Evolutionary conservation across 2,329 filamentous ascomycete species (phyloP), one percentile per base, ranked within the genome.

Genomic region (Cercospora canescens): DNA sequence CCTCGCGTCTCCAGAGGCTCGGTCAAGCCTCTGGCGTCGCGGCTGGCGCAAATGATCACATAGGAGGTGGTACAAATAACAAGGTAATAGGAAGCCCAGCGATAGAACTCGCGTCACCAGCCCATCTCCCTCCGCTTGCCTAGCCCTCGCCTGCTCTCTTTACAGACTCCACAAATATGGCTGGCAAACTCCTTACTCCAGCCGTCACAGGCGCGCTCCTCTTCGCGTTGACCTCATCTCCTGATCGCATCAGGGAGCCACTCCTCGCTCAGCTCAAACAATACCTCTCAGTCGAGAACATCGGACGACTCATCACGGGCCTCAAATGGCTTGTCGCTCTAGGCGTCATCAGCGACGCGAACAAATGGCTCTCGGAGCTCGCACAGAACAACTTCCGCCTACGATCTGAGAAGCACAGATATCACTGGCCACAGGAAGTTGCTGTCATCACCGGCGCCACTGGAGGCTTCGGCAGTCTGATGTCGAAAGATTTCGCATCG

Each of bases 331-430:
- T 76, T 24, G 71, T 76, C 32, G 74, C 65, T 3, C 63, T 73
- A 11, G 79, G 81, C 4, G 41, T 81, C 2, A 64, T 73, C 21
- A 59, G 65, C 9, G 67, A 69, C 30, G 62, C 72, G 18, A 75
- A 77, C 60, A 67, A 63, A 41, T 71, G 68, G 48, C 67, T 79
- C 28, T 75, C 73, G 26, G 69, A 70, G 21, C 69, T 71, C 52
- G 73, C 75, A 5, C 56, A 70, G 67, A 69, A 83, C 74, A 76
- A 78, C 52, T 82, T 79, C 73, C 75, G 77, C 12, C 58, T 79
- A 11, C 72, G 69, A 56, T 76, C 76, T 6, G 74, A 78, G 64
- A 77, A 76, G 66, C 72, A 76, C 63, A 65, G 68, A 60, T 78
- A 78, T 70, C 68, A 75, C 61, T 78, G 77, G 76, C 67, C 71